A percentile compares a stretch with the other conserved stretches of the same genome.
Conservation (phyloP, 768 basidiomycete genomes). For the Strobilomyces confusus region DNA sequence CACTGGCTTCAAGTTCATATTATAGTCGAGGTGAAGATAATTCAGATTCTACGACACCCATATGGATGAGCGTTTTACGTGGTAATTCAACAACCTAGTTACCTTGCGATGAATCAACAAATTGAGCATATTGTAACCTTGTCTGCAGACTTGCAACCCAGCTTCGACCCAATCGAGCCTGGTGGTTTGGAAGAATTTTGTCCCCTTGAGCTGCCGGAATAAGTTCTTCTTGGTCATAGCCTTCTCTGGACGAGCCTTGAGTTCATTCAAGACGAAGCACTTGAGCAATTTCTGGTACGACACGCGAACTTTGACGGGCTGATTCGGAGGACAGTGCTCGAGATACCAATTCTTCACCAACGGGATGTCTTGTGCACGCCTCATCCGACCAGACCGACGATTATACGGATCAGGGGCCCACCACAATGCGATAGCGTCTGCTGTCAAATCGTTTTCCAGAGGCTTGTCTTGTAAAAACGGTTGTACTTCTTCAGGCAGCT, state of each 20-base stretch:
- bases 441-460: slow-evolving; percentile 86
- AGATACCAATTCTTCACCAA: slow-evolving; percentile 98
- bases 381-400: slow-evolving; percentile 86
- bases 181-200: slow-evolving; percentile 99
- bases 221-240: slow-evolving; percentile 98
- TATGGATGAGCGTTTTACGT: not conserved
- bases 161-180: slow-evolving; percentile 99
- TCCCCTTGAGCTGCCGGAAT: slow-evolving; percentile 94
- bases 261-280: slow-evolving; percentile 91
- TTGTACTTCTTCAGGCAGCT: slow-evolving; percentile 68
- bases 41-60: slow-evolving; percentile 63
- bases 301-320: slow-evolving; percentile 96
- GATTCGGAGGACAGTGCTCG: slow-evolving; percentile 95
- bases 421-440: slow-evolving; percentile 96
- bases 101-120: slow-evolving; percentile 97
- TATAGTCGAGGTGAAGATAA: slow-evolving; percentile 95
- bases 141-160: slow-evolving; percentile 95
- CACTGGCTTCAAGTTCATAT: slow-evolving; percentile 97
- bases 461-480: slow-evolving; percentile 81
- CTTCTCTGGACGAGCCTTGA: slow-evolving; percentile 85
- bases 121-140: slow-evolving; percentile 99
- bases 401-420: slow-evolving; percentile 98
- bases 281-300: slow-evolving; percentile 99
- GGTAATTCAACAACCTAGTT: not conserved
- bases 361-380: slow-evolving; percentile 92